These are phyloP conservation scores for Termitomyces sp. DNA, from an alignment of 768 basidiomycete genomes.

Conservation along the genomic window DNA sequence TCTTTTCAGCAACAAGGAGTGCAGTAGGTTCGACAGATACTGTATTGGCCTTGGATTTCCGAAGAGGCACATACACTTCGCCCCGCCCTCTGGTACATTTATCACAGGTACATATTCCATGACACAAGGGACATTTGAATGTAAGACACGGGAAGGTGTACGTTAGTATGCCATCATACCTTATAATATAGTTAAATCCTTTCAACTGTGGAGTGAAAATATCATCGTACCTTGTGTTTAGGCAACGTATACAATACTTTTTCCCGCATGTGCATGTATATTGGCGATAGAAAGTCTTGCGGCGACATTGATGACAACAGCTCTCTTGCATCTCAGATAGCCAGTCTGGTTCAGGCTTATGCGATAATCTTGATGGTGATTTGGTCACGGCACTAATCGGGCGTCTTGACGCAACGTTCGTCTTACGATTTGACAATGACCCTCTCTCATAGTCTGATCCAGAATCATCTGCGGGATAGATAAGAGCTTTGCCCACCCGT, in stretches of 20 bases:
- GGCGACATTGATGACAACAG: slow-evolving; percentile 21
- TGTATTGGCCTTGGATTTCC: neutral
- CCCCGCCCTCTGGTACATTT: slow-evolving; percentile 37
- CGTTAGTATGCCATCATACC: slow-evolving; percentile 13
- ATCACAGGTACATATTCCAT: slow-evolving; percentile 43
- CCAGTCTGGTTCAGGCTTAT: neutral
- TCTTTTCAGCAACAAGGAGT: neutral
- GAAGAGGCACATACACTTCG: slow-evolving; percentile 31
- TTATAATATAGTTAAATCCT: neutral
- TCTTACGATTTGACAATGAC: neutral
- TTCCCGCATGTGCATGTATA: slow-evolving; percentile 10
- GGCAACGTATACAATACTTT: slow-evolving; percentile 15
- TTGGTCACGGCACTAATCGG: neutral
- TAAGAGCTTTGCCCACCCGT: neutral
- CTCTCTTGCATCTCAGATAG: neutral
- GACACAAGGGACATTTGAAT: slow-evolving; percentile 42
- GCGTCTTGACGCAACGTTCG: neutral
- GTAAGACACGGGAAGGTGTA: slow-evolving; percentile 13
- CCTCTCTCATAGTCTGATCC: neutral
- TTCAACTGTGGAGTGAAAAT: neutral
- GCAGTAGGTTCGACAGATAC: neutral
- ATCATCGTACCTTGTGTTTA: slow-evolving; percentile 11
- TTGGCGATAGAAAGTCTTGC: slow-evolving; percentile 3
- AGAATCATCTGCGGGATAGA: neutral
- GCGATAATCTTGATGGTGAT: too few species aligned